Conservation (phyloP, 2,329 filamentous ascomycete species). For the Cladosporium oxysporum region DNA sequence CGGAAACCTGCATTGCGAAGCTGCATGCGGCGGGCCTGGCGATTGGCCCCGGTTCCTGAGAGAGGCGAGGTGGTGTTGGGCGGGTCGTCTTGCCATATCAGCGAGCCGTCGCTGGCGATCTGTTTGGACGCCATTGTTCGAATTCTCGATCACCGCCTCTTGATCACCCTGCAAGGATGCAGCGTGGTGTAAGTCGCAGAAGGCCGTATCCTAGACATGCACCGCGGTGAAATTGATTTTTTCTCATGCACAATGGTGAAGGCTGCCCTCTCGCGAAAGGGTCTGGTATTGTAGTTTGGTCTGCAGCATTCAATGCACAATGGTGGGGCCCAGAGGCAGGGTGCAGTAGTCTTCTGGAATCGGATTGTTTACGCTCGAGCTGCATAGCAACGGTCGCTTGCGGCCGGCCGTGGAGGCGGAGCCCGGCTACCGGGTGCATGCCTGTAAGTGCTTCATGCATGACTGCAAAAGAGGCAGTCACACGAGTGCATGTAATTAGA, state of each 20-base stretch:
- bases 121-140: constrained; percentile 16
- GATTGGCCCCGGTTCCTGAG: constrained; percentile 28
- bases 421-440: constrained; percentile 2
- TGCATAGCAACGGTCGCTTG: constrained; percentile 3
- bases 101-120: constrained; percentile 15
- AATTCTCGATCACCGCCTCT: neutral
- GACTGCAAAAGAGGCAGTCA: neutral
- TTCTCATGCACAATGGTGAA: constrained; percentile 2
- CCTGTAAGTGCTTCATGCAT: neutral
- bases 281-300: neutral
- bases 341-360: constrained; percentile 2
- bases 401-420: constrained; percentile 2
- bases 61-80: constrained; percentile 14
- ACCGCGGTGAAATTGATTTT: neutral
- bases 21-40: constrained; percentile 35
- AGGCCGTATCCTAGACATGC: neutral
- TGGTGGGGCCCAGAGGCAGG: constrained; percentile 7
- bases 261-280: neutral
- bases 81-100: constrained; percentile 15
- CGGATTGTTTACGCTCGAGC: constrained; percentile 7
- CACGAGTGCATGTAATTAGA: neutral
- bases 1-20: constrained; percentile 40
- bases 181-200: constrained; percentile 1
- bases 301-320: constrained; percentile 9
- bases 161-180: neutral